These are phyloP conservation scores for Lanmaoa pseudosensibilis DNA, from an alignment of 768 basidiomycete genomes.

Conservation along the genomic window DNA sequence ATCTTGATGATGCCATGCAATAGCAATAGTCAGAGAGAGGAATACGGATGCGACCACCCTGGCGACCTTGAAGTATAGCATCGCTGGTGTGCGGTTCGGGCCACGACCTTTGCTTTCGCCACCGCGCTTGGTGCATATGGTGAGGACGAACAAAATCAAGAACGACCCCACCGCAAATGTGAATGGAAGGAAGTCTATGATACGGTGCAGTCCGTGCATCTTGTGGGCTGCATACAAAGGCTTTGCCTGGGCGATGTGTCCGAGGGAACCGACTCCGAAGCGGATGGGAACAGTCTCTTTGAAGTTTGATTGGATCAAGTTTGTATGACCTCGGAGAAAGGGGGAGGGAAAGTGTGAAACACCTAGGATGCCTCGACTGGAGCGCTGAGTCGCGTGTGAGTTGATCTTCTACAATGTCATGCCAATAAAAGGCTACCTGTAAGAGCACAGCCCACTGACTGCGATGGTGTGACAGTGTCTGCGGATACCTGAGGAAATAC, in stretches of 20 bases:
- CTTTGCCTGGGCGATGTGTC: too few relatives aligned
- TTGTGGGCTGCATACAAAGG: background rate
- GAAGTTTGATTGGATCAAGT: background rate
- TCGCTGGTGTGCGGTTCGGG: background rate
- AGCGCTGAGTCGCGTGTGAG: too few relatives aligned
- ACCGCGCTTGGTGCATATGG: background rate
- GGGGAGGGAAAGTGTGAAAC: too few relatives aligned
- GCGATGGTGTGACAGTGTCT: background rate
- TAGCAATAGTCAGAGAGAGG: background rate
- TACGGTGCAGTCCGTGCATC: background rate
- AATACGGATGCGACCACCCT: background rate
- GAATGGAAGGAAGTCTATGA: background rate
- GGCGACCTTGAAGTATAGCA: background rate
- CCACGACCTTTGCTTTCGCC: background rate
- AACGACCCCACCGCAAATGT: background rate
- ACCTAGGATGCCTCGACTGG: too few relatives aligned
- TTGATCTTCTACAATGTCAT: too few relatives aligned
- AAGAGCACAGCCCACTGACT: background rate
- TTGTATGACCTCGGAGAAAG: too few relatives aligned
- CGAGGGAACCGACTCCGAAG: background rate
- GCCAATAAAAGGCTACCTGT: too few relatives aligned
- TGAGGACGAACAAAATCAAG: background rate
- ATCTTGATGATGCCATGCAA: background rate
- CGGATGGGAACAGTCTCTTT: too few relatives aligned
- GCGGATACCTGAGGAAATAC: background rate